Evolutionary conservation across 2,329 filamentous ascomycete genomes (phyloP).

Genomic region (Stenocarpella maydis): DNA sequence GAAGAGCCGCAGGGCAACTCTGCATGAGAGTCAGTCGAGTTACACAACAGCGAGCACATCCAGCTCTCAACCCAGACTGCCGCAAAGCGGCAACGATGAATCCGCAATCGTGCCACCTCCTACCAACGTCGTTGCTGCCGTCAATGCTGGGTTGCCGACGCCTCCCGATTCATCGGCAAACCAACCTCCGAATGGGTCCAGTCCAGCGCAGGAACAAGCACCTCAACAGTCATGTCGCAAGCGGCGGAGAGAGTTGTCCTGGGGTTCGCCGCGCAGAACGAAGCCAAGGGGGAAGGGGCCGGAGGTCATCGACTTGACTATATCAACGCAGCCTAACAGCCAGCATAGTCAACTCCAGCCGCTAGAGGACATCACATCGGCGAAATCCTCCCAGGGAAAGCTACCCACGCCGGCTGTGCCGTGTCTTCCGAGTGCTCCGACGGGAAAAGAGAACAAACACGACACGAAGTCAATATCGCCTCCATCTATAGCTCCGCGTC

Average conservation of each 20-base stretch:
- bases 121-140: not conserved
- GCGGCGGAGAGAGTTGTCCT: not conserved
- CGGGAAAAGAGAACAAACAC: not conserved
- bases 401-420: not conserved
- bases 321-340: not conserved
- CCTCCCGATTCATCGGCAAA: conserved; percentile 28
- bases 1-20: conserved; percentile 44
- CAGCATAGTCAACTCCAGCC: conserved; percentile 23
- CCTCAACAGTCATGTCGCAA: conserved; percentile 9
- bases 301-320: not conserved
- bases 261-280: not conserved
- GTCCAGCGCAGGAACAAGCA: not conserved
- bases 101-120: not conserved
- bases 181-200: not conserved
- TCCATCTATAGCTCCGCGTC: conserved; percentile 39
- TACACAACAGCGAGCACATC: conserved; percentile 43
- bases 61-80: conserved; percentile 23
- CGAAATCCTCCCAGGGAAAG: conserved; percentile 25
- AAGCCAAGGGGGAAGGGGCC: conserved; percentile 2
- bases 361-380: conserved; percentile 31
- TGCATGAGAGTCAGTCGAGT: conserved; percentile 58
- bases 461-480: conserved; percentile 2
- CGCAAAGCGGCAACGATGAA: not conserved
- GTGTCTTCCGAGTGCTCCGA: not conserved
- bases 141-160: conserved; percentile 2